Conservation (phyloP, 2,329 filamentous ascomycete species). For the Hortaea sp. region DNA sequence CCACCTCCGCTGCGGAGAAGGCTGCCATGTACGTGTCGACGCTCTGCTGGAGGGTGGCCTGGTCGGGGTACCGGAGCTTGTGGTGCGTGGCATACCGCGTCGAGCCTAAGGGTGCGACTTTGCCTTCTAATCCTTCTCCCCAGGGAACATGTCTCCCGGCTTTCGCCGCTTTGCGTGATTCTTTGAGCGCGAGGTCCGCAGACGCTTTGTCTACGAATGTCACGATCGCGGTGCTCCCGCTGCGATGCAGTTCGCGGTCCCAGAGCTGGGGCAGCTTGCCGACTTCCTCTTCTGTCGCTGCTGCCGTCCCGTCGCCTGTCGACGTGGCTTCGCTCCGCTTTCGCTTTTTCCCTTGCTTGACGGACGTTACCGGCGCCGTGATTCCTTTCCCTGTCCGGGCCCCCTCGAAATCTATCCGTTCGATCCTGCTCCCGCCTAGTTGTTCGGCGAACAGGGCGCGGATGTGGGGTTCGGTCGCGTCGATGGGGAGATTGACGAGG, state of each 20-base stretch:
- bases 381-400: conserved; percentile 38
- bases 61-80: conserved; percentile 59
- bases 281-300: conserved; percentile 40
- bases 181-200: conserved; percentile 66
- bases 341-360: conserved; percentile 42
- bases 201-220: conserved; percentile 75
- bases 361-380: conserved; percentile 23
- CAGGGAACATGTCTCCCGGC: conserved; percentile 54
- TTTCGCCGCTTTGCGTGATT: conserved; percentile 52
- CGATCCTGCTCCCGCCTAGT: conserved; percentile 68
- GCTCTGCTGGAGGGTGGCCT: conserved; percentile 54
- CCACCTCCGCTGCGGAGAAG: conserved; percentile 60
- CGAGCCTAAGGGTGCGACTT: conserved; percentile 47
- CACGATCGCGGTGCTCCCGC: conserved; percentile 70
- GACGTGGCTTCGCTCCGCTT: conserved; percentile 35
- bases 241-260: conserved; percentile 54
- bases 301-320: conserved; percentile 27
- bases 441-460: conserved; percentile 64
- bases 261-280: conserved; percentile 46
- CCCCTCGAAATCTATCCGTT: conserved; percentile 65
- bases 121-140: conserved; percentile 51
- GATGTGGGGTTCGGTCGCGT: conserved; percentile 69
- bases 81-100: conserved; percentile 53
- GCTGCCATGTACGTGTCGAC: conserved; percentile 79
- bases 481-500: conserved; percentile 78